phyloP scores from a whole-genome alignment of 2,329 filamentous ascomycete genomes.

The Penicillium sp. region DNA sequence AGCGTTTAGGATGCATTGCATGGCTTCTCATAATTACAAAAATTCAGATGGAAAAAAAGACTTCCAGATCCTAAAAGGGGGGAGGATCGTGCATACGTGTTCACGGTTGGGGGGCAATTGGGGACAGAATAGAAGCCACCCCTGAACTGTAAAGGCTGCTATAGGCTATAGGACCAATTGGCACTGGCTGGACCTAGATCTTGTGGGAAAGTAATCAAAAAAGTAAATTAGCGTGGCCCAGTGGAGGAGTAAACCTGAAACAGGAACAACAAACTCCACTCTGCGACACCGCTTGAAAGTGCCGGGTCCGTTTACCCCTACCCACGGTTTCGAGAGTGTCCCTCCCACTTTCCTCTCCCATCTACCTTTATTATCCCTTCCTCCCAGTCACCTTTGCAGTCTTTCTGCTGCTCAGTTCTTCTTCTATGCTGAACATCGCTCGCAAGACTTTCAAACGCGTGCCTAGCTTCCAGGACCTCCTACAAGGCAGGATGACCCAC shows the following conservation, averaged over 20 bases:
- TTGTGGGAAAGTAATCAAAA: conserved; percentile 3
- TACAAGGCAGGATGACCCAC: conserved; percentile 49
- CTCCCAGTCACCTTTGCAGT: conserved; percentile 25
- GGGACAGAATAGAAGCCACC: neutral
- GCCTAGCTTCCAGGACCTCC: conserved; percentile 47
- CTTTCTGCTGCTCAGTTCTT: conserved; percentile 31
- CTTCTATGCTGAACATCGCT: conserved; percentile 46
- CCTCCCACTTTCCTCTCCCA: conserved; percentile 24
- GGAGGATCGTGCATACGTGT: neutral
- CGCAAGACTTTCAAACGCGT: conserved; percentile 45
- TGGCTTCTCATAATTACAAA: neutral
- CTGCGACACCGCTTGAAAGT: conserved; percentile 27
- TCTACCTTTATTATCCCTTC: conserved; percentile 18
- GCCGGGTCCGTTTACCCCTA: conserved; percentile 23
- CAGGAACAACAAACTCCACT: conserved; percentile 29
- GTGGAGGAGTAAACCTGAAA: conserved; percentile 35
- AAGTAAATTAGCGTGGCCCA: neutral
- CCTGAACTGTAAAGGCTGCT: neutral
- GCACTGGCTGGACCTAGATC: conserved; percentile 2
- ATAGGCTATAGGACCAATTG: conserved; percentile 5
- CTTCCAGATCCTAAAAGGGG: neutral
- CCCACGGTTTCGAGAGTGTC: conserved; percentile 23
- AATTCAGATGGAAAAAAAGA: neutral
- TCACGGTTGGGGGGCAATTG: neutral
- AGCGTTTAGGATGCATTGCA: neutral